These are phyloP conservation scores for Symbiodinium pilosum DNA, from an alignment of 73 alveolate species.

Conservation along the genomic window DNA sequence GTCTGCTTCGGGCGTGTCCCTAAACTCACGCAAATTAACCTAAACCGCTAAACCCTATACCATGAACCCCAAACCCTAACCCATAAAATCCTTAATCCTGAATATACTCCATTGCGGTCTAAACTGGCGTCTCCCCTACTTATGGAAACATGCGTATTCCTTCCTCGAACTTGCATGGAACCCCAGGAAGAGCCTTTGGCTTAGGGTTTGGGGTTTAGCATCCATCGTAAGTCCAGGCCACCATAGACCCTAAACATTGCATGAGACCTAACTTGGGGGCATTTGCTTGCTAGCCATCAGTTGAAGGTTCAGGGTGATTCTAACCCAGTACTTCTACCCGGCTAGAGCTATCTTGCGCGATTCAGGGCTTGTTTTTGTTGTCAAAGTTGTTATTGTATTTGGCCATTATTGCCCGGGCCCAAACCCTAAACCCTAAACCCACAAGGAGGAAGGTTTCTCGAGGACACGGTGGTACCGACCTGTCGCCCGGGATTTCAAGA, in stretches of 20 bases:
- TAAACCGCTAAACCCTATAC: neutral
- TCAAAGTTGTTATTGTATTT: neutral
- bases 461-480: neutral
- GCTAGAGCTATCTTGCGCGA: neutral
- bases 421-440: neutral
- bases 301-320: neutral
- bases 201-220: too few species aligned
- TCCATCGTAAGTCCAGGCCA: too few species aligned
- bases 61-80: neutral
- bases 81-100: neutral
- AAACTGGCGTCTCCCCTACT: too few species aligned
- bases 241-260: too few species aligned
- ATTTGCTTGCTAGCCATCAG: too few species aligned
- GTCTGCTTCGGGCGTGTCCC: neutral
- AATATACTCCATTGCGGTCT: too few species aligned
- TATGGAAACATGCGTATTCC: too few species aligned
- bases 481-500: conserved; percentile 37
- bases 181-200: too few species aligned
- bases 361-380: neutral
- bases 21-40: neutral
- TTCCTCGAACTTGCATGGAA: too few species aligned
- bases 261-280: too few species aligned
- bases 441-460: neutral
- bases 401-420: neutral
- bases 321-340: too few species aligned